Conservation (phyloP, 768 basidiomycete species). For the Naematelia aurantialba region DNA sequence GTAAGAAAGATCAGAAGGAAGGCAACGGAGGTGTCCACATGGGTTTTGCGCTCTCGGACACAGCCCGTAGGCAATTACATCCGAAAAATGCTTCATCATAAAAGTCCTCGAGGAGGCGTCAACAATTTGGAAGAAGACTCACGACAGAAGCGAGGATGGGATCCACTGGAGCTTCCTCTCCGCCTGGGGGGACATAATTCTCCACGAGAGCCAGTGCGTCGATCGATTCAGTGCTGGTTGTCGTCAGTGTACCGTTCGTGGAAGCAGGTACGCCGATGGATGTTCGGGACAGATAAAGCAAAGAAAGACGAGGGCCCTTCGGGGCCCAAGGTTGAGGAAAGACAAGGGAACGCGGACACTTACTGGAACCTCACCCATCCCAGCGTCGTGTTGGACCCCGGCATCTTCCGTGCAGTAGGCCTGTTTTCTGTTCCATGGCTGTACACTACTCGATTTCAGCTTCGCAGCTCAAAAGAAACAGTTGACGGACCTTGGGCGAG, state of each 20-base stretch:
- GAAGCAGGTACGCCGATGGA: too few species aligned
- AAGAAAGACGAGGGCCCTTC: too few species aligned
- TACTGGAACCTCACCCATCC: slow-evolving; percentile 47
- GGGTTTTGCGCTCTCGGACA: slow-evolving; percentile 50
- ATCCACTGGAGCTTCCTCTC: slow-evolving; percentile 26
- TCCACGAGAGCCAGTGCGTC: slow-evolving; percentile 40
- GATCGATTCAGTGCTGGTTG: slow-evolving; percentile 46
- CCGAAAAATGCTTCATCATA: slow-evolving; percentile 50
- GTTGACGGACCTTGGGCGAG: slow-evolving; percentile 33
- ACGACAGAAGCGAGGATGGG: slow-evolving; percentile 43
- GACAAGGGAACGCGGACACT: too few species aligned
- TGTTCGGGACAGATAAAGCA: too few species aligned
- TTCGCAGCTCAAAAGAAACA: not conserved
- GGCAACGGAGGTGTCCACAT: slow-evolving; percentile 50
- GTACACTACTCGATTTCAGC: slow-evolving; percentile 37
- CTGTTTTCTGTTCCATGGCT: slow-evolving; percentile 46
- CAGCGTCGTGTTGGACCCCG: slow-evolving; percentile 26
- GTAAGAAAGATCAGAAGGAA: slow-evolving; percentile 44
- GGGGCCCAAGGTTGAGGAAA: too few species aligned
- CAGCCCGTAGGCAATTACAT: slow-evolving; percentile 45
- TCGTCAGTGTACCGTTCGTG: too few species aligned
- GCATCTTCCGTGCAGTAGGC: slow-evolving; percentile 26
- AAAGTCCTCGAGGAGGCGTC: slow-evolving; percentile 2
- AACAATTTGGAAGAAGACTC: slow-evolving; percentile 16
- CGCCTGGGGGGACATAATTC: slow-evolving; percentile 39